Percentiles rank a stretch among this genome's conserved stretches.
Evolutionary conservation across 2,329 filamentous ascomycete genomes (phyloP).

Genomic region (Alternaria ethzedia): DNA sequence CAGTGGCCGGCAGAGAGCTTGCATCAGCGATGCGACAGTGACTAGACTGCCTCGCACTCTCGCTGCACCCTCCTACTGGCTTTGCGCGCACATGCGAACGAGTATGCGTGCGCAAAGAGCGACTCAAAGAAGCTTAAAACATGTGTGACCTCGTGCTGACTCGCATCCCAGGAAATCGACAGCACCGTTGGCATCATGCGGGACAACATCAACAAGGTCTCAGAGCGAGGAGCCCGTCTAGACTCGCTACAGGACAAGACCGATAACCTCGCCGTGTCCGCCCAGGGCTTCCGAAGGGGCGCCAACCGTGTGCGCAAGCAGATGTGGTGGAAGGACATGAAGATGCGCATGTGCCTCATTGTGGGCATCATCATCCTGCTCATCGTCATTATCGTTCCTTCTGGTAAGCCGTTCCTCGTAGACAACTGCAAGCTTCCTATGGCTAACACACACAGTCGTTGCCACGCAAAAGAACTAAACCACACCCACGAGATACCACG

Average conservation of each 20-base stretch:
- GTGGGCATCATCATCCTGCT: conserved; percentile 89
- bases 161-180: conserved; percentile 81
- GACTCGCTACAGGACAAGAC: conserved; percentile 93
- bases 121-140: neutral
- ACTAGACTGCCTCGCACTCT: neutral
- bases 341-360: conserved; percentile 98
- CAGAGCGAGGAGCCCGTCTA: conserved; percentile 87
- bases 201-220: conserved; percentile 96
- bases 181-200: conserved; percentile 94
- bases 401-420: conserved; percentile 66
- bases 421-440: no score
- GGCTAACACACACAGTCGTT: conserved; percentile 34
- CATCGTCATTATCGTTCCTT: conserved; percentile 90
- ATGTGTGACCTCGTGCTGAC: conserved; percentile 18
- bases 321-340: conserved; percentile 99
- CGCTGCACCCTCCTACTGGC: neutral
- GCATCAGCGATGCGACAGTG: conserved; percentile 14
- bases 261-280: conserved; percentile 87
- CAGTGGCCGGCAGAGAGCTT: conserved; percentile 18
- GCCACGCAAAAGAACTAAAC: conserved; percentile 32
- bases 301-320: conserved; percentile 91
- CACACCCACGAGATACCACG: conserved; percentile 32
- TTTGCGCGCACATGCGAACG: neutral
- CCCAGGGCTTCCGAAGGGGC: conserved; percentile 93
- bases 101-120: neutral